Base-by-base conservation (phyloP, 106 monocot genomes). In the Dendrobium huoshanense region DNA sequence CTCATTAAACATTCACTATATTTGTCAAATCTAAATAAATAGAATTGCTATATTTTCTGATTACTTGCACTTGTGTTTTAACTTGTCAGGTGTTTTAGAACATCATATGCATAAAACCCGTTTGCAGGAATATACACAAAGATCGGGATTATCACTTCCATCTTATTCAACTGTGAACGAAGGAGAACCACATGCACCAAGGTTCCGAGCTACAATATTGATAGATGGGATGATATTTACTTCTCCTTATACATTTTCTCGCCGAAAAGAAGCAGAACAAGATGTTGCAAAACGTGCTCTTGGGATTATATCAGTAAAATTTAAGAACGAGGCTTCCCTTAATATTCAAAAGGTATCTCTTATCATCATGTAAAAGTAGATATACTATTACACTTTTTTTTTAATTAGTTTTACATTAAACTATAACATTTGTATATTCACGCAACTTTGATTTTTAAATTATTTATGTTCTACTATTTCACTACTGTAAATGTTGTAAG, bases 41-140 rank as follows among this genome's bases (percentile, higher is more conserved):
- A 2, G 13, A 33, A 68, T 68, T 27, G 27, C 3, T 13, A 31
- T 31, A 4, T 31, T 10, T 27, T 68, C 19, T 31, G 11, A 33
- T 68, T 68, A 11, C 68, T 33, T 68, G 68, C 29, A 31, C 68
- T 65, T 25, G 22, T 10, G 33, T 33, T 68, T 68, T 68, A 33
- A 61, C 7, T 67, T 42, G 74, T 22, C 55, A 59, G 84, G 79
- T 40, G 24, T 47, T 44, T 72, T 20, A 67, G 80, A 78, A 45
- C 37, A 82, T 0, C 75, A n/a, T 17, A 78, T 73, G 79, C 37
- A 85, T 55, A 87, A 89, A 77, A 85, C 83, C 41, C 72, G 59
- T n/a, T 41, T 89, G 24, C 89, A 87, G 80, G 80, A 87, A 78
- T 80, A 82, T 82, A 54, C 85, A 24, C 89, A 86, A 61, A 86